These are phyloP conservation scores for Aspergillus olivimuriae DNA, from an alignment of 495 filamentous ascomycete species.

Conservation along the genomic window DNA sequence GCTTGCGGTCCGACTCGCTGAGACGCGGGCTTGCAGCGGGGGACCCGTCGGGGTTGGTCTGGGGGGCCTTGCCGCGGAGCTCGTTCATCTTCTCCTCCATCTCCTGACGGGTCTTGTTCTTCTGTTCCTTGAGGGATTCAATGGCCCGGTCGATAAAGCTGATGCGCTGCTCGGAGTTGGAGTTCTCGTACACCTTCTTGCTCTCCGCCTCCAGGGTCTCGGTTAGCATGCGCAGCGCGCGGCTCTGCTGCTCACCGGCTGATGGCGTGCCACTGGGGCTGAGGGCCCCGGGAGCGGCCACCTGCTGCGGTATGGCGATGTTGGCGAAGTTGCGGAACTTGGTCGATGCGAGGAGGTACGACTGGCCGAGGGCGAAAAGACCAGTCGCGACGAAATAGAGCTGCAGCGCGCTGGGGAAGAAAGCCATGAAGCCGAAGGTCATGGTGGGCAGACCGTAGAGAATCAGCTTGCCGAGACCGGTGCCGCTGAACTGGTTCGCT, in stretches of 20 bases:
- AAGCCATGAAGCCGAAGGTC: slow-evolving; percentile 54
- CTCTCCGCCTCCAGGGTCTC: slow-evolving; percentile 12
- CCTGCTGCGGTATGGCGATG: slow-evolving; percentile 17
- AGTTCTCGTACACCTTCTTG: slow-evolving; percentile 2
- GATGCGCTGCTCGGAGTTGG: background rate
- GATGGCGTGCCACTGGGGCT: background rate
- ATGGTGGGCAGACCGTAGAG: slow-evolving; percentile 53
- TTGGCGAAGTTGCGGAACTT: slow-evolving; percentile 20
- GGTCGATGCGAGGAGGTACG: slow-evolving; percentile 38
- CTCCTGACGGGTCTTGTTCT: slow-evolving; percentile 10
- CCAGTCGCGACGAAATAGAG: slow-evolving; percentile 62
- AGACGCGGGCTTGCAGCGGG: slow-evolving; percentile 17
- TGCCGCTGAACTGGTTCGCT: slow-evolving; percentile 19
- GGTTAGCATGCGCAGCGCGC: slow-evolving; percentile 17
- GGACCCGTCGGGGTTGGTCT: slow-evolving; percentile 19
- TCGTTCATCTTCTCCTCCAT: slow-evolving; percentile 15
- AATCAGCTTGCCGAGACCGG: slow-evolving; percentile 42
- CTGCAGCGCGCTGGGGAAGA: slow-evolving; percentile 62
- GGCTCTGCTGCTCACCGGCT: slow-evolving; percentile 5
- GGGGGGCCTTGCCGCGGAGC: slow-evolving; percentile 9
- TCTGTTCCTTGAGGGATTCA: slow-evolving; percentile 13
- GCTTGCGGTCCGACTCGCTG: slow-evolving; percentile 22
- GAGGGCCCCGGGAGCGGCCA: background rate
- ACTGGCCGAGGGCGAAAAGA: slow-evolving; percentile 51
- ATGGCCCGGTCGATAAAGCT: slow-evolving; percentile 23